Evolutionary conservation across 2,329 filamentous ascomycete genomes (phyloP), one percentile per base, ranked within the genome.

Genomic region (Lasiodiplodia citricola): DNA sequence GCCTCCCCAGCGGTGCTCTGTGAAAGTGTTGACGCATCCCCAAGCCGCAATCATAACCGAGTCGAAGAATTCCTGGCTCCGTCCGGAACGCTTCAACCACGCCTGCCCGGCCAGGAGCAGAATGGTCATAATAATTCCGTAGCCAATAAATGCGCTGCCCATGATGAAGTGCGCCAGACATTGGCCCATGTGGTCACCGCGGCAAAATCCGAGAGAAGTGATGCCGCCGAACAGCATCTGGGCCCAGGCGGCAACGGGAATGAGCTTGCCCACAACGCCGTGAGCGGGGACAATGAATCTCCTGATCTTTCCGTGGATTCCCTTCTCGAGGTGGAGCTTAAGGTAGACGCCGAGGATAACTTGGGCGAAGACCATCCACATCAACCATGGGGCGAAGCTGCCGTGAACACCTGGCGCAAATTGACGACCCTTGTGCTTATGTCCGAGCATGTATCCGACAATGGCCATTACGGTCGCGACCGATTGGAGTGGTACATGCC

Each of bases 21-120:
- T 99, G 74, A 99, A 98, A 10, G 96, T 98, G 80, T 98, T 99
- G 81, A 99, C 91, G 77, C 93, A 96, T 41, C 95, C 96, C 96
- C 96, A 99, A 0, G 91, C 90, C 1, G 94, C 92, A 76, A 99
- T 98, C 73, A 97, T 87, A 62, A 91, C 82, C 70, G 92, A 96
- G 80, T 99, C 96, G 80, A 96, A 98, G 83, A 99, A 99, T 80
- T 99, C 96, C 79, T 98, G 96, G 68, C 93, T 96, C 66, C 93
- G 89, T 21, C 94, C 94, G 4, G 90, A 92, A 58, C 91, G 88
- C 72, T 88, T 89, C 68, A 99, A 83, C 93, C 94, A 97, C 38
- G 89, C 82, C 80, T 98, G 96, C 16, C 96, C 96, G 51, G 96
- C 93, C 8, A 97, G 83, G 41, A 98, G 87, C 23, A 97, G 83